phyloP scores from a whole-genome alignment of 352 stramenopile genomes.

The Phytophthora sp. region DNA sequence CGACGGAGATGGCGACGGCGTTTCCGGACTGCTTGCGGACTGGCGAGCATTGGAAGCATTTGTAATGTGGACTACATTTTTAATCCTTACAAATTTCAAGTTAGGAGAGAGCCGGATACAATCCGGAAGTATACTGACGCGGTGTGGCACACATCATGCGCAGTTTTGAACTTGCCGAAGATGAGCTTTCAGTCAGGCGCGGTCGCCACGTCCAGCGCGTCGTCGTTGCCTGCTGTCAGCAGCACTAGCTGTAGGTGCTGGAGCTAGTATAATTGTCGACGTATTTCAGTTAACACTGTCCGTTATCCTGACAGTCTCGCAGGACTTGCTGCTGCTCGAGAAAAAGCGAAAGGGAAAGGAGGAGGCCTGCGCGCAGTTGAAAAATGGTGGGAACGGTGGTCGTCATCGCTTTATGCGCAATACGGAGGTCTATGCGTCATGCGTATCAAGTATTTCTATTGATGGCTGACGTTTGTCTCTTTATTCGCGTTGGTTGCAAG shows the following conservation, averaged over 20 bases:
- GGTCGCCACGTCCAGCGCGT: neutral
- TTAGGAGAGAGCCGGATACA: constrained; percentile 3
- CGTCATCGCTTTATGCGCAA: constrained; percentile 11
- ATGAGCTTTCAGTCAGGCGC: constrained; percentile 20
- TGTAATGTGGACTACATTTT: constrained; percentile 2
- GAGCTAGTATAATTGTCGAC: neutral
- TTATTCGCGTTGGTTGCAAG: constrained; percentile 29
- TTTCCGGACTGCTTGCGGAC: constrained; percentile 12
- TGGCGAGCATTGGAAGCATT: too few relatives aligned
- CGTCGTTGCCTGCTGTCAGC: neutral
- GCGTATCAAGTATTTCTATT: too few relatives aligned
- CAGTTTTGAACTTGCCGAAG: too few relatives aligned
- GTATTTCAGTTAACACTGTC: neutral
- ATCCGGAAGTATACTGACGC: constrained; percentile 12
- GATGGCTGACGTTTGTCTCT: constrained; percentile 8
- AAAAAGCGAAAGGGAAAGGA: constrained; percentile 62
- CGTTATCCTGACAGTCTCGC: constrained; percentile 21
- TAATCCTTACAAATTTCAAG: neutral
- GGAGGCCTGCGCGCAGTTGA: constrained; percentile 50
- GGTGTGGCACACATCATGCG: too few relatives aligned
- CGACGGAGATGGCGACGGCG: too few relatives aligned
- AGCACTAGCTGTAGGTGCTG: constrained; percentile 18
- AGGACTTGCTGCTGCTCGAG: constrained; percentile 58
- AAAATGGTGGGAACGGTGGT: constrained; percentile 37
- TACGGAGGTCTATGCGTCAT: too few relatives aligned